phyloP scores from a whole-genome alignment of 2,329 filamentous ascomycete species.

The Raffaelea deltoideospora region DNA sequence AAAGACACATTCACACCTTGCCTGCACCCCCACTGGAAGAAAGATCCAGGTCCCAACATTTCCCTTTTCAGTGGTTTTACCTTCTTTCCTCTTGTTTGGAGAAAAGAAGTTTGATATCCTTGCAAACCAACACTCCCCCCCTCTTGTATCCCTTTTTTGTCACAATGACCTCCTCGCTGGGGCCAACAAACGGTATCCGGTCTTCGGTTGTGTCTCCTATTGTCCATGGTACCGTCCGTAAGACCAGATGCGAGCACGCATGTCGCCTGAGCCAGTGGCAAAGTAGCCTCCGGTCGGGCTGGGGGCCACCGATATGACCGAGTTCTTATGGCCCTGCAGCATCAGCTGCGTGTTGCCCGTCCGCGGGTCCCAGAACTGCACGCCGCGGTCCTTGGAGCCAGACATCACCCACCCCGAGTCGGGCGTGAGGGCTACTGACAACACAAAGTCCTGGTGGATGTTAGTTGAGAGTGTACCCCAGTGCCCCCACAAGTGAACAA shows the following conservation, averaged over 20 bases:
- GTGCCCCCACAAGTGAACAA: not conserved
- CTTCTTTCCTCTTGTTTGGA: too few relatives aligned
- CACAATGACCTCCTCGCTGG: not conserved
- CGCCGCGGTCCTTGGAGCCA: conserved; percentile 90
- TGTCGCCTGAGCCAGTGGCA: conserved; percentile 91
- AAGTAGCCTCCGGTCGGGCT: conserved; percentile 81
- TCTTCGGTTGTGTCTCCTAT: too few relatives aligned
- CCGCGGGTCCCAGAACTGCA: conserved; percentile 96
- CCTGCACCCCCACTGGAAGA: too few relatives aligned
- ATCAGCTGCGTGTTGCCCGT: conserved; percentile 93
- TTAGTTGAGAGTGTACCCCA: conserved; percentile 15
- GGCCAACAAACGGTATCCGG: too few relatives aligned
- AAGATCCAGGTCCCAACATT: too few relatives aligned
- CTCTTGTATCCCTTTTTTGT: too few relatives aligned
- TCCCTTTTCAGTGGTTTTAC: too few relatives aligned
- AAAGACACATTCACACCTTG: not conserved
- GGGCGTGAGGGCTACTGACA: conserved; percentile 87
- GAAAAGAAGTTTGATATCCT: too few relatives aligned
- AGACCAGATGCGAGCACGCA: conserved; percentile 95
- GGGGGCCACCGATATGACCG: conserved; percentile 91
- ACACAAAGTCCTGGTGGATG: conserved; percentile 72
- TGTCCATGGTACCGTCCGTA: conserved; percentile 34
- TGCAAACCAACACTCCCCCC: too few relatives aligned
- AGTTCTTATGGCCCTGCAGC: conserved; percentile 98
- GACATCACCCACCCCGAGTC: conserved; percentile 94